Conservation (phyloP, 176 grass and related monocot species). For the Aegilops speltoides region DNA sequence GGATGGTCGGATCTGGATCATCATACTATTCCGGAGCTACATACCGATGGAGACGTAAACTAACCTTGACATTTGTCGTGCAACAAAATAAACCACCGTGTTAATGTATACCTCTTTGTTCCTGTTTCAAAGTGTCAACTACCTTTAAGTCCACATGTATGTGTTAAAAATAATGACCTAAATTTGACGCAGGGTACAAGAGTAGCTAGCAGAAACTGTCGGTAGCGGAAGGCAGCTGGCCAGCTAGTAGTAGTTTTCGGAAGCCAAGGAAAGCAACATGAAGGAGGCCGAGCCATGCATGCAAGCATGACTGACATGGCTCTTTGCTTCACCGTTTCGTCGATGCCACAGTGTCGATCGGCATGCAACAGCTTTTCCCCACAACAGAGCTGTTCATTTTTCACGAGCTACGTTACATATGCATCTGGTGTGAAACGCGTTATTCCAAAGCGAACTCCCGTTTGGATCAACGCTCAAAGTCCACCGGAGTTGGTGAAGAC, state of each 20-base stretch:
- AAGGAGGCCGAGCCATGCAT: neutral
- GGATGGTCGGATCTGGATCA: neutral
- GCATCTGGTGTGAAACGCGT: neutral
- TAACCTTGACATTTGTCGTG: neutral
- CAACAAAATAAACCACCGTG: neutral
- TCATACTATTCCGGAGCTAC: neutral
- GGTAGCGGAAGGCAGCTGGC: neutral
- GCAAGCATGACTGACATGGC: neutral
- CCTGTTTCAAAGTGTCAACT: too few relatives aligned
- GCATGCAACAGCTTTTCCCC: neutral
- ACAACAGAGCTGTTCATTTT: neutral
- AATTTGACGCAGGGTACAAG: neutral
- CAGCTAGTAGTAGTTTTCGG: neutral
- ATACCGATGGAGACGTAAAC: neutral
- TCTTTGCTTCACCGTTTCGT: neutral
- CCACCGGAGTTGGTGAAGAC: slow-evolving; percentile 11
- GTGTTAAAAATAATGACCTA: neutral
- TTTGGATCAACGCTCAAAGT: neutral
- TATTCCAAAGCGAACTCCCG: neutral
- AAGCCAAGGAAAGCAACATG: slow-evolving; percentile 1
- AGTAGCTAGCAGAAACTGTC: neutral
- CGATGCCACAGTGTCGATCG: neutral
- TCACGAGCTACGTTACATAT: neutral
- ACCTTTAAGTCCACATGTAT: neutral
- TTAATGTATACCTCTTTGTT: too few relatives aligned